Percentiles rank a stretch among this genome's conserved stretches.
Evolutionary conservation across 306 rosid species (phyloP).

Genomic region (Corylus avellana): DNA sequence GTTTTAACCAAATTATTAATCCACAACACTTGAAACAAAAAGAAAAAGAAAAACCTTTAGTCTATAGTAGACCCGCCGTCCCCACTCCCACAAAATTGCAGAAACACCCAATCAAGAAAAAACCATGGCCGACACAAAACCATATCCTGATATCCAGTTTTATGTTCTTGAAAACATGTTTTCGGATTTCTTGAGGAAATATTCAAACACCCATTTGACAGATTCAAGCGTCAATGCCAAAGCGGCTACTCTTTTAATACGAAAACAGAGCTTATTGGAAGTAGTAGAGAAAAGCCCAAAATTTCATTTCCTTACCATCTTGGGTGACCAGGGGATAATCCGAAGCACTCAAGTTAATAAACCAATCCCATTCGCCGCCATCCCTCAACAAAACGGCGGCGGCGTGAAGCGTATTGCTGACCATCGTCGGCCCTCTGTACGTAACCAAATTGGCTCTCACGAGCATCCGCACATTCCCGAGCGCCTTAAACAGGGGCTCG

Average conservation of each 20-base stretch:
- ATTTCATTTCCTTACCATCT: slow-evolving; percentile 45
- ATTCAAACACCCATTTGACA: background rate
- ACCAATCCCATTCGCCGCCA: slow-evolving; percentile 85
- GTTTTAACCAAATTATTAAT: too few relatives aligned
- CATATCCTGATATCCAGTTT: background rate
- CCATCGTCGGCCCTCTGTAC: slow-evolving; percentile 76
- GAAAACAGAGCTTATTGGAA: background rate
- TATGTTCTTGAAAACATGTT: too few relatives aligned
- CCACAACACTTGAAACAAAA: too few relatives aligned
- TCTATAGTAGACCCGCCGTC: background rate
- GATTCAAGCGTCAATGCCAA: slow-evolving; percentile 1
- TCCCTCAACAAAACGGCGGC: slow-evolving; percentile 66
- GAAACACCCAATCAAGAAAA: background rate
- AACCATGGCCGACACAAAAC: background rate
- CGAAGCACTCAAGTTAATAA: slow-evolving; percentile 70
- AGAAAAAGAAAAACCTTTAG: background rate
- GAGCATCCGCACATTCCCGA: slow-evolving; percentile 60
- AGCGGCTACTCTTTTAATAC: background rate
- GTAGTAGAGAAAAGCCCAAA: background rate
- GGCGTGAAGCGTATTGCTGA: slow-evolving; percentile 72
- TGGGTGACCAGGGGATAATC: slow-evolving; percentile 82
- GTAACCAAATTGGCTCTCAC: slow-evolving; percentile 73
- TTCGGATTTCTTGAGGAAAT: background rate
- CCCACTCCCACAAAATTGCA: background rate
- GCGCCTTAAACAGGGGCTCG: slow-evolving; percentile 46